Conservation (phyloP, 2,329 filamentous ascomycete species). For the Arthrobotrys entomopaga region DNA sequence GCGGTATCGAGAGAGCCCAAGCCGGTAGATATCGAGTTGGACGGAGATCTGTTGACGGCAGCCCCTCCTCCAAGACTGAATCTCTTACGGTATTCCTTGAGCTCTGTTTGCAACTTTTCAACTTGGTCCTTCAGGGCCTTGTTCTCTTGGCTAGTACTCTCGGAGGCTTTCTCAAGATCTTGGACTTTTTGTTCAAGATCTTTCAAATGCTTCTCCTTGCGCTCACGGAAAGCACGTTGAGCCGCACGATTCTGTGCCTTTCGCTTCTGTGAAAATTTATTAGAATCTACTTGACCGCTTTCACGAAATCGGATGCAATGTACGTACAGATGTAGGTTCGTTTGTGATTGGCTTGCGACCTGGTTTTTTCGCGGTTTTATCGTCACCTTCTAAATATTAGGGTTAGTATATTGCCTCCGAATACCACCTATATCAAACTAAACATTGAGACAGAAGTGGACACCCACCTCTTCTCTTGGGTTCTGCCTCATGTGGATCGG, state of each 20-base stretch:
- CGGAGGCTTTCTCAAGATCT: constrained; percentile 82
- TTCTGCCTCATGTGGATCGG: constrained; percentile 58
- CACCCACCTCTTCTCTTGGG: constrained; percentile 60
- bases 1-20: constrained; percentile 60
- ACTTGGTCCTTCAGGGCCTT: constrained; percentile 83
- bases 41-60: constrained; percentile 61
- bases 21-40: constrained; percentile 65
- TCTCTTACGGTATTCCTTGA: constrained; percentile 90
- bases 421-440: constrained; percentile 45
- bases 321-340: constrained; percentile 91
- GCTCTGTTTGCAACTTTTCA: constrained; percentile 83
- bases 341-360: constrained; percentile 94
- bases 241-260: constrained; percentile 96
- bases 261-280: constrained; percentile 73
- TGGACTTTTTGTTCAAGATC: constrained; percentile 82
- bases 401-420: constrained; percentile 51
- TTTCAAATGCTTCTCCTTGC: constrained; percentile 90
- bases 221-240: constrained; percentile 90
- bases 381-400: constrained; percentile 82
- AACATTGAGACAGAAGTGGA: constrained; percentile 50
- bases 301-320: constrained; percentile 1
- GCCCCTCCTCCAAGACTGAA: constrained; percentile 70
- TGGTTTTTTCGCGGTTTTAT: constrained; percentile 92
- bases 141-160: constrained; percentile 86
- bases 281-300: constrained; percentile 28